phyloP scores from a whole-genome alignment of 2,329 filamentous ascomycete species.

The Zymoseptoria brevis region DNA sequence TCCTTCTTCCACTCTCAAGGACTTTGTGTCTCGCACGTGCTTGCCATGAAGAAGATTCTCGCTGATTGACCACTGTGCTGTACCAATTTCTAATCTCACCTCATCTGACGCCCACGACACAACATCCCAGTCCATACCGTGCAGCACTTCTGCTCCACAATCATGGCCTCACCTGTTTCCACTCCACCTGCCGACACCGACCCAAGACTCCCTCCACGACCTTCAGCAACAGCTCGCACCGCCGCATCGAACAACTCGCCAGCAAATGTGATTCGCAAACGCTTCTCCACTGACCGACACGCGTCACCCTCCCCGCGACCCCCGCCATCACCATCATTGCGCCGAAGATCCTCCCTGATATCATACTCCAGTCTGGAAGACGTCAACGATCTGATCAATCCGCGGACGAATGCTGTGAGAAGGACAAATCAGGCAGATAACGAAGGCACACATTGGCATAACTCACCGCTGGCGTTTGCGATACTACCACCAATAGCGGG shows the following conservation, averaged over 20 bases:
- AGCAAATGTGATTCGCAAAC: conserved; percentile 1
- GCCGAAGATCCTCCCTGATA: conserved; percentile 67
- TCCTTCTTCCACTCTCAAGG: background rate
- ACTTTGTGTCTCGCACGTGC: background rate
- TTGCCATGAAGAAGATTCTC: background rate
- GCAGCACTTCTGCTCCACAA: background rate
- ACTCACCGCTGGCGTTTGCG: conserved; percentile 72
- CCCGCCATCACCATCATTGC: conserved; percentile 27
- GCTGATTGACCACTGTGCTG: background rate
- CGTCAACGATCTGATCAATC: conserved; percentile 62
- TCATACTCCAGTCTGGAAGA: conserved; percentile 68
- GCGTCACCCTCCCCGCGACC: conserved; percentile 18
- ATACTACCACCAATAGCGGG: conserved; percentile 80
- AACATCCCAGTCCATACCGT: background rate
- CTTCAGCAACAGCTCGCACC: background rate
- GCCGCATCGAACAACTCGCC: background rate
- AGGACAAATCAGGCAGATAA: conserved; percentile 31
- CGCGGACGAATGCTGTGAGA: conserved; percentile 27
- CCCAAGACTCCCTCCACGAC: background rate
- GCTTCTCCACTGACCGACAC: conserved; percentile 9
- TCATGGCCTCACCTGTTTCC: background rate
- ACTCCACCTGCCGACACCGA: background rate
- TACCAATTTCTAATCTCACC: no score
- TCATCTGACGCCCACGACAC: background rate
- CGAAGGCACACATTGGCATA: conserved; percentile 65